phyloP scores from a whole-genome alignment of 345 rosid species.

The Camelina hispida region DNA sequence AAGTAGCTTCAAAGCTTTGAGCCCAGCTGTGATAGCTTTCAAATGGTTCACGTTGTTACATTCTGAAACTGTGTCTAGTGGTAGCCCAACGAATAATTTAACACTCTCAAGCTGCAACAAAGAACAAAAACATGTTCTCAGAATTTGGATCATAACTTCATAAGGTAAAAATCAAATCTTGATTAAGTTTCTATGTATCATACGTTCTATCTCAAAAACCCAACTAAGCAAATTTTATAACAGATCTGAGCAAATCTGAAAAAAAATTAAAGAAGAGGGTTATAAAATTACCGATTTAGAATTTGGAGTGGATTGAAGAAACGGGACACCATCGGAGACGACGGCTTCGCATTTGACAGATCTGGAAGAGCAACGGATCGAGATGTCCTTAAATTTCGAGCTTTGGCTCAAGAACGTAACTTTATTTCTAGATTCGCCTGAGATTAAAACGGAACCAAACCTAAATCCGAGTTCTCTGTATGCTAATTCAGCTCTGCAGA shows the following conservation, averaged over 20 bases:
- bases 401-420: slow-evolving; percentile 47
- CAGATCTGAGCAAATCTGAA: slow-evolving; percentile 21
- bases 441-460: slow-evolving; percentile 21
- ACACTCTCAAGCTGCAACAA: slow-evolving; percentile 59
- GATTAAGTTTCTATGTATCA: not conserved
- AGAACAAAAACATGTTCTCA: not conserved
- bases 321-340: slow-evolving; percentile 37
- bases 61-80: slow-evolving; percentile 75
- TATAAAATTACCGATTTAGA: slow-evolving; percentile 56
- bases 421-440: slow-evolving; percentile 32
- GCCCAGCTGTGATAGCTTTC: slow-evolving; percentile 78
- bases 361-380: slow-evolving; percentile 46
- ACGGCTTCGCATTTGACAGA: slow-evolving; percentile 57
- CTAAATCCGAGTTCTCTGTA: slow-evolving; percentile 48
- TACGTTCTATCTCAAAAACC: not conserved
- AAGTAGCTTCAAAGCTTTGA: slow-evolving; percentile 81
- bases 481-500: slow-evolving; percentile 48
- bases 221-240: not conserved
- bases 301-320: slow-evolving; percentile 37
- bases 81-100: slow-evolving; percentile 80
- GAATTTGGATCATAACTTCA: not conserved
- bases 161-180: not conserved
- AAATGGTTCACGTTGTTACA: slow-evolving; percentile 65
- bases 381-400: slow-evolving; percentile 44
- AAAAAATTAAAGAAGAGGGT: not conserved